These are phyloP conservation scores for Emericellopsis terricola DNA, from an alignment of 495 filamentous ascomycete species.

Conservation along the genomic window DNA sequence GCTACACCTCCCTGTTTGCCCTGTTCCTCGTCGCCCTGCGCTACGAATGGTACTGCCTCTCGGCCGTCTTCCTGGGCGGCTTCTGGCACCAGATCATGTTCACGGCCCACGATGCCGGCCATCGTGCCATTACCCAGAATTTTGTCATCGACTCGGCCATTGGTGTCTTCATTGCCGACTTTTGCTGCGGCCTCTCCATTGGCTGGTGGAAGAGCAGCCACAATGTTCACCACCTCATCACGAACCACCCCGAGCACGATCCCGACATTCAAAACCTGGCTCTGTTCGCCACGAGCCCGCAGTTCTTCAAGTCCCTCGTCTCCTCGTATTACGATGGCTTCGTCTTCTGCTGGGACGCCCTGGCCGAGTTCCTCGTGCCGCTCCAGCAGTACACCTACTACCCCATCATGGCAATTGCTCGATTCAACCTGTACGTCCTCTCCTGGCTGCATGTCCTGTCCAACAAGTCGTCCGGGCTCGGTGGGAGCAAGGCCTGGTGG, in stretches of 20 bases:
- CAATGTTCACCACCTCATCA: conserved; percentile 34
- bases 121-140: conserved; percentile 28
- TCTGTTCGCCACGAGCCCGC: conserved; percentile 28
- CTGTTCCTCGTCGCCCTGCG: conserved; percentile 15
- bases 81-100: conserved; percentile 38
- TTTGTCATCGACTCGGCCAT: conserved; percentile 27
- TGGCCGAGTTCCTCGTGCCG: conserved; percentile 19
- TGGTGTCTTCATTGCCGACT: conserved; percentile 28
- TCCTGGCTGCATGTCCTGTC: conserved; percentile 26
- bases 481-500: conserved; percentile 23
- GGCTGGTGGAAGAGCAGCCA: conserved; percentile 37
- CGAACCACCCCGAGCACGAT: conserved; percentile 32
- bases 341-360: conserved; percentile 22
- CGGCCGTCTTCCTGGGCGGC: conserved; percentile 24
- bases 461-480: conserved; percentile 12
- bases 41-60: conserved; percentile 23
- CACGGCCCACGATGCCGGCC: conserved; percentile 32
- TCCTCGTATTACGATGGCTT: conserved; percentile 28
- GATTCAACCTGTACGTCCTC: conserved; percentile 30
- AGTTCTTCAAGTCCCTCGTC: conserved; percentile 22
- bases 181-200: conserved; percentile 28
- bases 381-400: conserved; percentile 31
- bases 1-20: conserved; percentile 20
- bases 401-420: conserved; percentile 30
- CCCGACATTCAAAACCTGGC: conserved; percentile 33